Evolutionary conservation across 2,329 filamentous ascomycete genomes (phyloP).

Genomic region (Graphiopsis chlorocephala): DNA sequence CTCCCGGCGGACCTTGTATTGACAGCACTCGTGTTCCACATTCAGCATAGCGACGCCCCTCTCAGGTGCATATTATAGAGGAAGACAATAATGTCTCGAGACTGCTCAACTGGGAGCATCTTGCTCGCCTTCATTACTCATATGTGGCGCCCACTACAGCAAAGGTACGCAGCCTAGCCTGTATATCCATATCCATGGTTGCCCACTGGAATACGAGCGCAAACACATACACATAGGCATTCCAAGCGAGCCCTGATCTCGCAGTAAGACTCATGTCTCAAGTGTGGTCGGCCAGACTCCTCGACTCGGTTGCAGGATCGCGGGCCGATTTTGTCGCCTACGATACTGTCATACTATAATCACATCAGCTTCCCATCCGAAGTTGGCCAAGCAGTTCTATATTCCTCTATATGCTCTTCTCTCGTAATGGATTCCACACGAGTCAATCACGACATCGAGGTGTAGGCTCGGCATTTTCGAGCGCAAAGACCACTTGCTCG

Average conservation of each 20-base stretch:
- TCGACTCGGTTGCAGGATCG: not conserved
- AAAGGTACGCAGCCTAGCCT: not conserved
- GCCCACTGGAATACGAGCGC: not conserved
- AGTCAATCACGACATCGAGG: not conserved
- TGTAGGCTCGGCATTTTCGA: not conserved
- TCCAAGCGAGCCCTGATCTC: not conserved
- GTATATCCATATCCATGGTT: not conserved
- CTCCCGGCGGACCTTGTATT: conserved; percentile 14
- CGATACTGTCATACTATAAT: not conserved
- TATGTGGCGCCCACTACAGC: not conserved
- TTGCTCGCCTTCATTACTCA: not conserved
- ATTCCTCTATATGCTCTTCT: not conserved
- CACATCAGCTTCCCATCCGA: not conserved
- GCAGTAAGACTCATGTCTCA: conserved; percentile 1
- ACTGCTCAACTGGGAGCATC: not conserved
- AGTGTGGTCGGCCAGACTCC: not conserved
- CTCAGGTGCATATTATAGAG: not conserved
- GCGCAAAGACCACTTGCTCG: conserved; percentile 1
- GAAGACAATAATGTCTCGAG: not conserved
- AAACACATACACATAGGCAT: not conserved
- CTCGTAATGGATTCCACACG: not conserved
- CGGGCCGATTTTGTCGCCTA: not conserved
- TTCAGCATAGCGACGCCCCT: not conserved
- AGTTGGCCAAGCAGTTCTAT: not conserved
- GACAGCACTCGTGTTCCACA: not conserved